phyloP scores from a whole-genome alignment of 2,329 filamentous ascomycete genomes.

The Aspergillus fructus region DNA sequence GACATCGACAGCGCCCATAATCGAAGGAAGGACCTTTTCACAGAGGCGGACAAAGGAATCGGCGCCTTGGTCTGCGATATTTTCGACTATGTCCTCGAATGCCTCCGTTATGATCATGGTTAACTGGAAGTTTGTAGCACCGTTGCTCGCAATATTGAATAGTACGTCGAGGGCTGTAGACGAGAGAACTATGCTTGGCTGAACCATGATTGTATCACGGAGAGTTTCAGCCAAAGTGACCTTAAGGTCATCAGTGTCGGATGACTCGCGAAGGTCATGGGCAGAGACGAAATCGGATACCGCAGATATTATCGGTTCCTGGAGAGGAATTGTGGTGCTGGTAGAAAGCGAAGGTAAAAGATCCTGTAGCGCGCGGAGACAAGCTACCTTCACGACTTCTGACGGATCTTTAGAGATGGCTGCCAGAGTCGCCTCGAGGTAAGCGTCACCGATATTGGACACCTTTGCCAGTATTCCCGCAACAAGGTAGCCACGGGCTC shows the following conservation, averaged over 20 bases:
- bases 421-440: constrained; percentile 63
- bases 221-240: constrained; percentile 87
- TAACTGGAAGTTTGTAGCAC: constrained; percentile 86
- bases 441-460: constrained; percentile 50
- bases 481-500: constrained; percentile 83
- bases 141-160: constrained; percentile 85
- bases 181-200: constrained; percentile 71
- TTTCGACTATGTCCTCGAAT: constrained; percentile 81
- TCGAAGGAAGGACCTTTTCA: constrained; percentile 78
- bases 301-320: constrained; percentile 60
- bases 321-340: constrained; percentile 54
- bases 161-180: constrained; percentile 73
- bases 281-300: constrained; percentile 71
- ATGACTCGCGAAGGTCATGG: constrained; percentile 79
- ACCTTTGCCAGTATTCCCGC: constrained; percentile 76
- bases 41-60: constrained; percentile 77
- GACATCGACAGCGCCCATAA: constrained; percentile 87
- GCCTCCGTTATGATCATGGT: constrained; percentile 84
- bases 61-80: constrained; percentile 62
- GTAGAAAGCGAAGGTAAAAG: constrained; percentile 57
- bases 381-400: constrained; percentile 89
- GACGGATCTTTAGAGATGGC: constrained; percentile 73
- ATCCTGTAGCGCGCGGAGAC: constrained; percentile 79
- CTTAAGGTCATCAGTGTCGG: constrained; percentile 87
- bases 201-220: constrained; percentile 76